phyloP scores from a whole-genome alignment of 106 monocot genomes.

The Gastrodia elata region DNA sequence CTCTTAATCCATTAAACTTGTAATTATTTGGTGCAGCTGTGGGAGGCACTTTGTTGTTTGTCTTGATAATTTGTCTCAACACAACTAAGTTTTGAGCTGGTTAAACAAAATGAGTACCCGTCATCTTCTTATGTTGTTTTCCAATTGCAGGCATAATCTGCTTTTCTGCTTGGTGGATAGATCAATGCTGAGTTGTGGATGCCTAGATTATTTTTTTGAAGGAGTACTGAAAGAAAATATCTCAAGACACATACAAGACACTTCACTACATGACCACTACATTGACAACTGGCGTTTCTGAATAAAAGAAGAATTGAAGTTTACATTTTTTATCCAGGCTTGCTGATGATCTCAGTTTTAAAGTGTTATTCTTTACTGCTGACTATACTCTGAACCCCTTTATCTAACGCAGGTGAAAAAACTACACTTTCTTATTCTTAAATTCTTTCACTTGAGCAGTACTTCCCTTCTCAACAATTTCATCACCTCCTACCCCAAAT shows the following conservation, averaged over 20 bases:
- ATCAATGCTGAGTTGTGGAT: not conserved
- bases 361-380: conserved; percentile 36
- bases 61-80: not conserved
- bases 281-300: not conserved
- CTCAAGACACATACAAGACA: not conserved
- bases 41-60: no score
- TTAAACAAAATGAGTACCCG: not conserved
- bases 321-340: not conserved
- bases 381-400: conserved; percentile 16
- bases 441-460: conserved; percentile 15
- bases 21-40: no score
- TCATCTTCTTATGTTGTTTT: not conserved
- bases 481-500: conserved; percentile 37
- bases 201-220: not conserved
- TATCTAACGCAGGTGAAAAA: conserved; percentile 26
- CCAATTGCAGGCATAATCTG: not conserved
- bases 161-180: not conserved
- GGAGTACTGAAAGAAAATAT: not conserved
- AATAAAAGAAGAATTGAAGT: not conserved
- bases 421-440: conserved; percentile 47
- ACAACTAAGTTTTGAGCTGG: not conserved
- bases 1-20: no score
- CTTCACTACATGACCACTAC: not conserved
- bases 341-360: conserved; percentile 10
- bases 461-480: conserved; percentile 57